Evolutionary conservation across 2,329 filamentous ascomycete species (phyloP).

Genomic region (Venturia carpophila): DNA sequence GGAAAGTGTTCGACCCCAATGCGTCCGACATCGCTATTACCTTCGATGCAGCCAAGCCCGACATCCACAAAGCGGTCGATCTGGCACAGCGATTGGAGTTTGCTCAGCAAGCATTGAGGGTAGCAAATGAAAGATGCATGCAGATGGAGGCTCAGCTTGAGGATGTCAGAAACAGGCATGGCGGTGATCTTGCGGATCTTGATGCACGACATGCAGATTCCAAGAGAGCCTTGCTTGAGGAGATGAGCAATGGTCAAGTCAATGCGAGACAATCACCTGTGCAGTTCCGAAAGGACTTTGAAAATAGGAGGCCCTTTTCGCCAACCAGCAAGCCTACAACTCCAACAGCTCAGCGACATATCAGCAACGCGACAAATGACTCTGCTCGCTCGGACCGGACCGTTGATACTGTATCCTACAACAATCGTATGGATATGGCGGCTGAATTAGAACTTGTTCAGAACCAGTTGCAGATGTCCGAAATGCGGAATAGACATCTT

Average conservation of each 20-base stretch:
- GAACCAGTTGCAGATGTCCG: conserved; percentile 84
- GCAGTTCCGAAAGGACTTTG: conserved; percentile 52
- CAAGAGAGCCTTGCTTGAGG: conserved; percentile 70
- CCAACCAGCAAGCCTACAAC: conserved; percentile 55
- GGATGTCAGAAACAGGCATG: conserved; percentile 66
- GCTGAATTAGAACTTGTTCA: conserved; percentile 86
- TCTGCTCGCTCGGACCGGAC: conserved; percentile 80
- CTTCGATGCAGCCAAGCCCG: conserved; percentile 61
- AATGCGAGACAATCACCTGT: conserved; percentile 57
- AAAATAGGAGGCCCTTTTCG: conserved; percentile 56
- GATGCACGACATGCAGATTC: conserved; percentile 54
- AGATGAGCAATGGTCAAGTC: conserved; percentile 77
- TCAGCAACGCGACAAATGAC: conserved; percentile 60
- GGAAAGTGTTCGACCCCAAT: conserved; percentile 80
- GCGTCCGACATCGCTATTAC: conserved; percentile 55
- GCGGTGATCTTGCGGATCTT: conserved; percentile 61
- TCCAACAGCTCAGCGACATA: conserved; percentile 61
- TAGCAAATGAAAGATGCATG: conserved; percentile 70
- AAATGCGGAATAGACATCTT: conserved; percentile 92
- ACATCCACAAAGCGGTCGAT: conserved; percentile 61
- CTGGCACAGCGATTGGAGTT: conserved; percentile 80
- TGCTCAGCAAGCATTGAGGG: conserved; percentile 77
- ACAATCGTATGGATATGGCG: conserved; percentile 84
- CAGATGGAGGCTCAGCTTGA: conserved; percentile 77
- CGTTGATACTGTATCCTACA: conserved; percentile 73